Percentiles rank a stretch among this genome's conserved stretches.
These are phyloP conservation scores for Apiotrichum gamsii DNA, from an alignment of 1,284 basidiomycete genomes.

Conservation along the genomic window DNA sequence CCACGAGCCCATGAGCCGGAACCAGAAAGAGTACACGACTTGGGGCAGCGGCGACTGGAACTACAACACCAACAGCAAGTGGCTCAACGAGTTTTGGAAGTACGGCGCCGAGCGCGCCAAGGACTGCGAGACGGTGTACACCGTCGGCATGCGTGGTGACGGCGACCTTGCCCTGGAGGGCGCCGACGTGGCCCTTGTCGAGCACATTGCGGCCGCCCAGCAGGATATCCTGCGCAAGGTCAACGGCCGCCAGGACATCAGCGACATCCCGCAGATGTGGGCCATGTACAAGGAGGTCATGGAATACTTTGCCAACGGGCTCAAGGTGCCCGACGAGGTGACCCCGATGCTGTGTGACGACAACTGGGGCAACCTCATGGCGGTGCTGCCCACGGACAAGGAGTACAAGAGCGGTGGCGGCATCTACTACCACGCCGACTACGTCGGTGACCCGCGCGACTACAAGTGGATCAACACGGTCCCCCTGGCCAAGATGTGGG, in stretches of 20 bases:
- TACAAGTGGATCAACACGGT: constrained; percentile 48
- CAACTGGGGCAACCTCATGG: constrained; percentile 42
- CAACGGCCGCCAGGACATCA: constrained; percentile 52
- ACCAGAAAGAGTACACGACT: constrained; percentile 4
- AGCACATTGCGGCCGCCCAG: constrained; percentile 56
- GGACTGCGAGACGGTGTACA: constrained; percentile 25
- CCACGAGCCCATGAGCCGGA: constrained; percentile 43
- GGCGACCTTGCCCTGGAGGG: constrained; percentile 23
- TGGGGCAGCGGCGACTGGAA: constrained; percentile 16
- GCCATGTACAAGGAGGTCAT: constrained; percentile 57
- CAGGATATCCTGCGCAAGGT: constrained; percentile 55
- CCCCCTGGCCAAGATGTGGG: constrained; percentile 29
- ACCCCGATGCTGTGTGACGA: constrained; percentile 32
- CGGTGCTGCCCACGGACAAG: constrained; percentile 52
- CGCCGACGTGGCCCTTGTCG: constrained; percentile 11
- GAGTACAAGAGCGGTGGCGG: constrained; percentile 58
- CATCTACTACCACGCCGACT: constrained; percentile 59
- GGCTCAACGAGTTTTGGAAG: constrained; percentile 22
- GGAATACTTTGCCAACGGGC: constrained; percentile 59
- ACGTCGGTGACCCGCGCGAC: constrained; percentile 37
- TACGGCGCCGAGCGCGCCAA: constrained; percentile 28
- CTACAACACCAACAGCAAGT: constrained; percentile 18
- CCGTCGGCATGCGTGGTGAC: constrained; percentile 31
- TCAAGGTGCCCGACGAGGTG: constrained; percentile 27
- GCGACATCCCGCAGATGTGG: constrained; percentile 54